Evolutionary conservation across 116 monocot species (phyloP), one percentile per base, ranked within the genome.

Genomic region (Phalaenopsis hybrid): DNA sequence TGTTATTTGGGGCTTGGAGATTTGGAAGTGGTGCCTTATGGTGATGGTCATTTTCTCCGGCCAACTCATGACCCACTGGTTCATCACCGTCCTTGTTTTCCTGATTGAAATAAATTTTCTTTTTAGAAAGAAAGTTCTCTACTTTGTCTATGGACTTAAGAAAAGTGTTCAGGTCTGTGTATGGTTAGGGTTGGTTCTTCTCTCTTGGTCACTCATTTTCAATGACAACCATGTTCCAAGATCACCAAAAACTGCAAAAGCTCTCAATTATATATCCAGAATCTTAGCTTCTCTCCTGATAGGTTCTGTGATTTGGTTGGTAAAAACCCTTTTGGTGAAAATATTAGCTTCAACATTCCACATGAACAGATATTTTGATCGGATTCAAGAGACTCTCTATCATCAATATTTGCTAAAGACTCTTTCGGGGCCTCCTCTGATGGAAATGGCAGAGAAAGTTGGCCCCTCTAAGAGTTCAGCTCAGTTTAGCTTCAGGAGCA

Each of bases 21-120:
- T 96, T n/a, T 96, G 96, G 96, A 90, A 88, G 80, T 96, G 96
- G 96, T 96, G 92, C 72, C 77, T 96, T 23, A 90, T 96, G 92
- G 87, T 87, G 68, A 84, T 83, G 6, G 90, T 88, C 10, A 86
- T 94, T 20, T 92, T 82, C 84, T 94, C 88, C 46, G 96, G 94
- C 23, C 77, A 83, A 4, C 76, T 96, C 52, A 80, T 96, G 15
- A 86, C 88, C 37, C 77, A 82, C 13, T 96, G 94, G 96, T 25
- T 89, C 15, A 82, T 92, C 41, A 78, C 68, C 10, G 0, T 91
- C 3, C 34, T 94, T 41, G 94, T 96, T 5, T 96, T 96, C 69
- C 18, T 91, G 51, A 87, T 96, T 8, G 96, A 96, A 80, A 86
- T 81, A 75, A 96, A 96, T 74, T 96, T 92, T 79, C 89, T 96